A percentile compares a stretch with the other conserved stretches of the same genome.
Conservation (phyloP, 2,329 filamentous ascomycete species). For the Aspergillus sp. region DNA sequence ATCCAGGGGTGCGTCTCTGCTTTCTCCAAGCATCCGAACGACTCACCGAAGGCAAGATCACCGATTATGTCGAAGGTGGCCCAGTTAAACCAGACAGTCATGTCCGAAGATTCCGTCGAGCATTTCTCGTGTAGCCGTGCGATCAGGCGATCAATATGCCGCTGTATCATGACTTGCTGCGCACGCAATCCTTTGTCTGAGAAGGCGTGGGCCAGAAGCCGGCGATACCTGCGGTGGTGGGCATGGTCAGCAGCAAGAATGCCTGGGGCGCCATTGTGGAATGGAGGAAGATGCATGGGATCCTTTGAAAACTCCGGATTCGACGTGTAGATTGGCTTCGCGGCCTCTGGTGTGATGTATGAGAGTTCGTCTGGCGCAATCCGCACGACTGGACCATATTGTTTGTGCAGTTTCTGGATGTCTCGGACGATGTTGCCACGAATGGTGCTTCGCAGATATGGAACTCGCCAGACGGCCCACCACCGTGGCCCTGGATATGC, state of each 20-base stretch:
- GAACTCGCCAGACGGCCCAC: constrained; percentile 25
- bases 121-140: constrained; percentile 7
- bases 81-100: constrained; percentile 32
- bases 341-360: constrained; percentile 11
- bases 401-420: constrained; percentile 26
- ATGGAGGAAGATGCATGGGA: neutral
- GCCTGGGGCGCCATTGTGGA: neutral
- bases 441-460: constrained; percentile 19
- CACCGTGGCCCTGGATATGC: constrained; percentile 28
- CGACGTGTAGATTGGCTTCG: neutral
- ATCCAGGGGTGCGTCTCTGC: constrained; percentile 39
- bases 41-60: constrained; percentile 27
- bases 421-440: constrained; percentile 25
- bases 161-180: constrained; percentile 37
- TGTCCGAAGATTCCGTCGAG: constrained; percentile 7
- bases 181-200: constrained; percentile 42
- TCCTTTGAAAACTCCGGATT: neutral
- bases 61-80: constrained; percentile 33
- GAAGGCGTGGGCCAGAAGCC: constrained; percentile 41
- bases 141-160: constrained; percentile 24
- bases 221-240: constrained; percentile 28
- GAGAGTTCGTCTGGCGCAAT: constrained; percentile 37
- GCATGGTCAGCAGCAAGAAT: constrained; percentile 11
- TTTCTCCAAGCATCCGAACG: constrained; percentile 34
- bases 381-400: constrained; percentile 39